Conservation (phyloP, 1,284 basidiomycete species). For the Nidula niveotomentosa region DNA sequence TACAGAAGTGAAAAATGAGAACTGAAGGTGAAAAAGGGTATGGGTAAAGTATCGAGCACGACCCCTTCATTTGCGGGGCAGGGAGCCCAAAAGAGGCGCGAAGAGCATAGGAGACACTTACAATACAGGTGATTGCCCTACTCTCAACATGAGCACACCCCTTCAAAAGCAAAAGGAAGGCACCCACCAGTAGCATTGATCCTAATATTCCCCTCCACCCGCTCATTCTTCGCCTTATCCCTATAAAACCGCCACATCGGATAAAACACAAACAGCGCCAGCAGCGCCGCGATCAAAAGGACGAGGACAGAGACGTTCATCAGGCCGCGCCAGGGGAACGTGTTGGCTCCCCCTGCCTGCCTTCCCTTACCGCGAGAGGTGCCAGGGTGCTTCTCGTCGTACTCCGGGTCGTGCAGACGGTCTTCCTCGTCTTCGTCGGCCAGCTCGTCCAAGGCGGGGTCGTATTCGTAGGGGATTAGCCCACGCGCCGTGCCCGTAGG, state of each 20-base stretch:
- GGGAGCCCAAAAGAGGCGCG: neutral
- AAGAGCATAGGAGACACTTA: conserved; percentile 6
- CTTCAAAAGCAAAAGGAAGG: neutral
- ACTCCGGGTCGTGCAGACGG: conserved; percentile 61
- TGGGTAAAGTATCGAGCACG: neutral
- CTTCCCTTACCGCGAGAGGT: conserved; percentile 37
- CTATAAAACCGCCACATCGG: conserved; percentile 67
- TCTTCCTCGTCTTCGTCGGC: conserved; percentile 70
- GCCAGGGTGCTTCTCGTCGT: too few relatives aligned
- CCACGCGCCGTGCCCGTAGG: conserved; percentile 59
- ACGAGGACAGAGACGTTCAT: conserved; percentile 57
- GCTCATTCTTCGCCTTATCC: conserved; percentile 42
- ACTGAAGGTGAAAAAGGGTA: neutral
- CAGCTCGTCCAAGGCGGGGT: conserved; percentile 56
- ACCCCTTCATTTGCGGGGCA: too few relatives aligned
- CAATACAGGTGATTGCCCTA: conserved; percentile 33
- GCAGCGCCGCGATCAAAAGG: conserved; percentile 43
- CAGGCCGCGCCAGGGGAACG: conserved; percentile 52
- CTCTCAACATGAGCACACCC: neutral
- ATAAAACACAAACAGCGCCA: conserved; percentile 76
- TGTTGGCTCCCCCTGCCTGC: conserved; percentile 8
- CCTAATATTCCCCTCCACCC: conserved; percentile 62
- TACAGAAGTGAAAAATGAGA: neutral
- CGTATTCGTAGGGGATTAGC: too few relatives aligned
- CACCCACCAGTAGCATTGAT: conserved; percentile 64